Percentiles rank a stretch among this genome's conserved stretches.
Evolutionary conservation across 2,329 filamentous ascomycete species (phyloP).

Genomic region (Stenocarpella maydis): DNA sequence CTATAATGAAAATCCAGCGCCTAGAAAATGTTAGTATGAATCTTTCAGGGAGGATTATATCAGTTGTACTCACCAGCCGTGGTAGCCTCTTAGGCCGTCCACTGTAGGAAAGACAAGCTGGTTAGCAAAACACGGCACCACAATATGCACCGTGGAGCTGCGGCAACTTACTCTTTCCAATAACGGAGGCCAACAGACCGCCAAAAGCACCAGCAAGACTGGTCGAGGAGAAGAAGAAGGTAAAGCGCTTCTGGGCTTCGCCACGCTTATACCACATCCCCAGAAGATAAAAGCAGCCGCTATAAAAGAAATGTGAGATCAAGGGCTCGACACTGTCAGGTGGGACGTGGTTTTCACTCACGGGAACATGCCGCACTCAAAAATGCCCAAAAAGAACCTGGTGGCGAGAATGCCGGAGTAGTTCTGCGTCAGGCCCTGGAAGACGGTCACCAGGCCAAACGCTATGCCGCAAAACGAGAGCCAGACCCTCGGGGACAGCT

Average conservation of each 20-base stretch:
- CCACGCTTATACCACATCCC: constrained; percentile 89
- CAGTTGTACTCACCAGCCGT: constrained; percentile 59
- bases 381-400: constrained; percentile 84
- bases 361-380: constrained; percentile 80
- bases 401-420: constrained; percentile 81
- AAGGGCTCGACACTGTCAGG: accelerated
- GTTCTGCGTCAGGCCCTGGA: constrained; percentile 80
- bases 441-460: constrained; percentile 78
- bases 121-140: background rate
- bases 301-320: background rate
- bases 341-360: constrained; percentile 68
- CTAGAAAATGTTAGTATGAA: too few species aligned
- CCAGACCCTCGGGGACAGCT: constrained; percentile 72
- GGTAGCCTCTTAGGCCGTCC: constrained; percentile 73
- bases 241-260: constrained; percentile 91
- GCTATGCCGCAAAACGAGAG: constrained; percentile 83
- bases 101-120: constrained; percentile 48
- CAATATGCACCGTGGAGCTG: too few species aligned
- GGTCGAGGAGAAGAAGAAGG: constrained; percentile 90
- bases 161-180: constrained; percentile 71
- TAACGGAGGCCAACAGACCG: constrained; percentile 83
- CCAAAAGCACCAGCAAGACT: constrained; percentile 85
- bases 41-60: too few species aligned
- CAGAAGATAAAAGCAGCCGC: constrained; percentile 68
- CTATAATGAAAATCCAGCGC: constrained; percentile 86